A percentile compares a stretch with the other conserved stretches of the same genome.
These are phyloP conservation scores for Austroboletus niveus DNA, from an alignment of 1,284 basidiomycete species.

Conservation along the genomic window DNA sequence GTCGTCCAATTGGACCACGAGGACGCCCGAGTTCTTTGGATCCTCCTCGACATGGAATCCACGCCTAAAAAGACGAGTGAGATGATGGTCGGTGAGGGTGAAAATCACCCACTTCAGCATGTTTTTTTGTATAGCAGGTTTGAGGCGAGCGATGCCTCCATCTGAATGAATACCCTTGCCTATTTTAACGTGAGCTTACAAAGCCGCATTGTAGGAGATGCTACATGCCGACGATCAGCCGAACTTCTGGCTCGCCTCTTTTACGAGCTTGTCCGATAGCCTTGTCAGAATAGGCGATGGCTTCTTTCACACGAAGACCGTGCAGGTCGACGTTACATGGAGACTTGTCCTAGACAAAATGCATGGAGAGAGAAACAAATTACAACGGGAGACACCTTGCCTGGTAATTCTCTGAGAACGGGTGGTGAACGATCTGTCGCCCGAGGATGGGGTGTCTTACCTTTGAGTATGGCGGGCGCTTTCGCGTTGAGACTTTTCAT, in stretches of 20 bases:
- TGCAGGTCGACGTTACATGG: conserved; percentile 83
- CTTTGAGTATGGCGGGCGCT: neutral
- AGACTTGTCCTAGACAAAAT: conserved; percentile 49
- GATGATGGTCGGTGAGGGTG: neutral
- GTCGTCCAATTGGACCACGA: conserved; percentile 67
- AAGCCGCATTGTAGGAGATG: neutral
- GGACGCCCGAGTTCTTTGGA: conserved; percentile 79
- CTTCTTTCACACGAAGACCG: conserved; percentile 89
- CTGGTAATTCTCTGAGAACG: conserved; percentile 23
- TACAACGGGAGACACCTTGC: conserved; percentile 7
- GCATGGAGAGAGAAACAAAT: conserved; percentile 1
- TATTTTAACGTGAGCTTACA: conserved; percentile 8
- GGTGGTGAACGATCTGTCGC: neutral
- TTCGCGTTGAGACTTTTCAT: neutral
- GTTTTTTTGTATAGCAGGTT: conserved; percentile 88
- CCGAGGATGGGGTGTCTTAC: neutral
- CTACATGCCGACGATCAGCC: conserved; percentile 79
- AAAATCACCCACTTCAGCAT: conserved; percentile 62
- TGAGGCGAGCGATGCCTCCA: conserved; percentile 82
- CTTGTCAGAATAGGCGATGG: conserved; percentile 65
- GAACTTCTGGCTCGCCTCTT: conserved; percentile 65
- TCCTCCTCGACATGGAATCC: conserved; percentile 53
- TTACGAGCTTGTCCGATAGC: conserved; percentile 66
- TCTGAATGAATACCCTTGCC: conserved; percentile 85
- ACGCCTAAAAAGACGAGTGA: conserved; percentile 8